Percentiles rank a stretch among this genome's conserved stretches.
phyloP scores from a whole-genome alignment of 2,329 filamentous ascomycete species.

The Talaromyces sp. region DNA sequence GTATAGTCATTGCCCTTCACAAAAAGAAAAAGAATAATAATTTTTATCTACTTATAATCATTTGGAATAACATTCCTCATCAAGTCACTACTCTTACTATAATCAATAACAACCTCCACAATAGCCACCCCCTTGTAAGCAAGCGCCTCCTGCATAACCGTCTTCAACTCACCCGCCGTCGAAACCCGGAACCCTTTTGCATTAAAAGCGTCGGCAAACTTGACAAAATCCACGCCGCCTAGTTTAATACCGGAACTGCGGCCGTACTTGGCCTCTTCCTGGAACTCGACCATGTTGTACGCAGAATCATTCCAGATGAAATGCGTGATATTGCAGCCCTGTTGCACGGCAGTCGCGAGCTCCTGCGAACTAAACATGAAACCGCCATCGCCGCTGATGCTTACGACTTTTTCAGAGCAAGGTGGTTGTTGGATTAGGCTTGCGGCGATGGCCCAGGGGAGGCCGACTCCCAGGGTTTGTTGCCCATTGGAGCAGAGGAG shows the following conservation, averaged over 20 bases:
- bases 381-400: constrained; percentile 12
- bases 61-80: constrained; percentile 13
- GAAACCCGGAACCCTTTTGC: constrained; percentile 7
- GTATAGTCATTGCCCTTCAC: neutral
- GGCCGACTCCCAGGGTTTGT: constrained; percentile 8
- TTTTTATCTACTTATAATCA: constrained; percentile 6
- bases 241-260: constrained; percentile 11
- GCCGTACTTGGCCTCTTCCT: constrained; percentile 12
- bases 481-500: constrained; percentile 12
- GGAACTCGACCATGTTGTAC: constrained; percentile 13
- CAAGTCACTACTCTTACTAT: constrained; percentile 10
- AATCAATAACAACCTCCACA: constrained; percentile 11
- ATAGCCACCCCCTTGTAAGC: constrained; percentile 8
- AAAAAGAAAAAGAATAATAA: neutral
- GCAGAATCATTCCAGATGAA: constrained; percentile 12
- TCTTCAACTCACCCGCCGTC: constrained; percentile 3
- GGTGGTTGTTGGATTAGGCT: constrained; percentile 8
- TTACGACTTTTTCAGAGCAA: constrained; percentile 9
- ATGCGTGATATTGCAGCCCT: constrained; percentile 12
- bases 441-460: constrained; percentile 11
- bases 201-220: constrained; percentile 9
- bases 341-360: constrained; percentile 6
- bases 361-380: constrained; percentile 13
- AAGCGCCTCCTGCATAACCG: constrained; percentile 8
- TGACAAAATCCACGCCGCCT: constrained; percentile 11